Evolutionary conservation across 805 yeast species (phyloP).

Genomic region (Priceomyces haplophilus): DNA sequence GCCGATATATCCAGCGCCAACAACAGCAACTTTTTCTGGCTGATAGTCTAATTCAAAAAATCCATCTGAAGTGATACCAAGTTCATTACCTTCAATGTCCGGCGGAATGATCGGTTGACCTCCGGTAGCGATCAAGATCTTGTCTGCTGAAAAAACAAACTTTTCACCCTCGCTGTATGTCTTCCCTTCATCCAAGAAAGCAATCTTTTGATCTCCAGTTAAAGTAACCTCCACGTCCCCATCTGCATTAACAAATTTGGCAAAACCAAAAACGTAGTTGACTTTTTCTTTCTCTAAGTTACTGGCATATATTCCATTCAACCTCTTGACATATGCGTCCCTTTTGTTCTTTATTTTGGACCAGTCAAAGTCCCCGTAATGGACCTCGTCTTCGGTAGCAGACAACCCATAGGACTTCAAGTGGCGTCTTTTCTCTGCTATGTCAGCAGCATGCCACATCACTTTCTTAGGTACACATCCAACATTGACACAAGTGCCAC

Average conservation of each 20-base stretch:
- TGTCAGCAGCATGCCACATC: constrained; percentile 96
- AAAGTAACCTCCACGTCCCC: constrained; percentile 76
- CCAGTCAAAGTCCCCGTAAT: constrained; percentile 72
- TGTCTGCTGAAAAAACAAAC: constrained; percentile 69
- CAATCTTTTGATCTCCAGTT: constrained; percentile 38
- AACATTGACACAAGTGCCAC: constrained; percentile 98
- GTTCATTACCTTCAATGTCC: constrained; percentile 72
- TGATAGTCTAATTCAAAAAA: constrained; percentile 78
- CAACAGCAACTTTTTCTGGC: constrained; percentile 90
- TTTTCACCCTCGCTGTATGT: constrained; percentile 48
- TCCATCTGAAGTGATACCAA: constrained; percentile 86
- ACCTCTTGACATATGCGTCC: constrained; percentile 83
- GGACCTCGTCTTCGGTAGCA: constrained; percentile 49
- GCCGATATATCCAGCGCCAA: constrained; percentile 98
- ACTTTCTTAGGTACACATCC: constrained; percentile 99
- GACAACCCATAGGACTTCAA: constrained; percentile 83
- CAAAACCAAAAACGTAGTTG: constrained; percentile 83
- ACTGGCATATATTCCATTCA: constrained; percentile 90
- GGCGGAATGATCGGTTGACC: constrained; percentile 77
- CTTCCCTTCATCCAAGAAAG: constrained; percentile 30
- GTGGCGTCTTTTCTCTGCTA: constrained; percentile 70
- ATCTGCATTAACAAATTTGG: constrained; percentile 57
- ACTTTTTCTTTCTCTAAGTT: constrained; percentile 88
- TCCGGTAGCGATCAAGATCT: constrained; percentile 88
- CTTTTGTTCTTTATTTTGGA: constrained; percentile 74